Evolutionary conservation across 1,284 basidiomycete genomes (phyloP).

Genomic region (Apiotrichum porosum): DNA sequence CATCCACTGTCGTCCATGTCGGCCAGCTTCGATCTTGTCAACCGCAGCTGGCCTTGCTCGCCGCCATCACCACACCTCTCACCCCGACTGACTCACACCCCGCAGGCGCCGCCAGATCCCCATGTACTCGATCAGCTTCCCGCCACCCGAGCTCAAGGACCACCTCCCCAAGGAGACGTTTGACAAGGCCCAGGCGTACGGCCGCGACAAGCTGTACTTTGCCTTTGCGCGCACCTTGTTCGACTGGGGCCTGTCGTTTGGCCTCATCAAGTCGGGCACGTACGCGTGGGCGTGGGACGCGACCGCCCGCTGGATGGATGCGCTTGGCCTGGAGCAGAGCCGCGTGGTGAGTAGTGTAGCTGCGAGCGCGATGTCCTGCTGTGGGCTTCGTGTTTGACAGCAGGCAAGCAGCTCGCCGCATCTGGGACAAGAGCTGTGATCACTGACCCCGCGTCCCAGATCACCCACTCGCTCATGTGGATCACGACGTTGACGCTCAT

Average conservation of each 20-base stretch:
- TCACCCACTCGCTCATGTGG: slow-evolving; percentile 77
- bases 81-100: neutral
- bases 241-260: slow-evolving; percentile 66
- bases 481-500: slow-evolving; percentile 62
- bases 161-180: slow-evolving; percentile 74
- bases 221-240: slow-evolving; percentile 67
- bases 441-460: slow-evolving; percentile 52
- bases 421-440: neutral
- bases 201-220: slow-evolving; percentile 86
- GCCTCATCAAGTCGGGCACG: slow-evolving; percentile 66
- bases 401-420: slow-evolving; percentile 11
- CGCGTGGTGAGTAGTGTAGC: slow-evolving; percentile 28
- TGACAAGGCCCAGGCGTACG: slow-evolving; percentile 84
- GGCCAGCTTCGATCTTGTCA: no score
- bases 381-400: neutral
- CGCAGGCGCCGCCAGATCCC: slow-evolving; percentile 65
- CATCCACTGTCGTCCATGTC: neutral
- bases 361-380: neutral
- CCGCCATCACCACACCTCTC: neutral
- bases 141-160: slow-evolving; percentile 66
- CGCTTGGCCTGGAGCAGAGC: slow-evolving; percentile 52
- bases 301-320: slow-evolving; percentile 32
- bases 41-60: no score
- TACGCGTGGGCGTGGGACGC: slow-evolving; percentile 72
- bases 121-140: slow-evolving; percentile 69